Conservation (phyloP, 768 basidiomycete species). For the Suillus ampliporus region DNA sequence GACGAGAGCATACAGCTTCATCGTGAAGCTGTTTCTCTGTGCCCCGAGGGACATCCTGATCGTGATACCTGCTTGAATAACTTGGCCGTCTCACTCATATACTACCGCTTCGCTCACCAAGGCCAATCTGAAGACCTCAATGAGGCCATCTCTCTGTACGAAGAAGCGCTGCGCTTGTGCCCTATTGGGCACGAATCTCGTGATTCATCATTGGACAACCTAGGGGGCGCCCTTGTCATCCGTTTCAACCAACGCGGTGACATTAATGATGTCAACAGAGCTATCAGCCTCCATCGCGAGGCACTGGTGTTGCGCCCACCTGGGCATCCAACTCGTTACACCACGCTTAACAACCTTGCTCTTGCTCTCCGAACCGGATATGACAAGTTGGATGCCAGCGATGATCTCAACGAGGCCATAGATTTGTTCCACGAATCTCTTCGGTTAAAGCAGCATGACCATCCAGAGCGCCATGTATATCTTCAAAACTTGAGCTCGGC, state of each 20-base stretch:
- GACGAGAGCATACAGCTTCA: slow-evolving; percentile 13
- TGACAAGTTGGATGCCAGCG: slow-evolving; percentile 10
- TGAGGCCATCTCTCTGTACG: slow-evolving; percentile 5
- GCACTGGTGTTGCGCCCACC: slow-evolving; percentile 15
- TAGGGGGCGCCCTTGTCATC: slow-evolving; percentile 20
- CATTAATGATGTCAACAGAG: slow-evolving; percentile 21
- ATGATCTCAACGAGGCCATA: slow-evolving; percentile 27
- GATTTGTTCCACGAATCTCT: slow-evolving; percentile 17
- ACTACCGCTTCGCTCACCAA: slow-evolving; percentile 15
- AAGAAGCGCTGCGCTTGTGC: neutral
- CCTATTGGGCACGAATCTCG: neutral
- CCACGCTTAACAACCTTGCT: slow-evolving; percentile 21
- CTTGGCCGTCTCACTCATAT: slow-evolving; percentile 19
- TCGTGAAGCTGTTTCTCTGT: slow-evolving; percentile 14
- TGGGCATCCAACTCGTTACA: slow-evolving; percentile 10
- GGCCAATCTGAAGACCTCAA: neutral
- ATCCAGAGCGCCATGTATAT: slow-evolving; percentile 6
- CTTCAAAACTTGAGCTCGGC: slow-evolving; percentile 21
- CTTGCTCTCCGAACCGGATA: slow-evolving; percentile 15
- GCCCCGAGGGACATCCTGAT: slow-evolving; percentile 14
- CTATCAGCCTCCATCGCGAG: slow-evolving; percentile 4
- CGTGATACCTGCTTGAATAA: slow-evolving; percentile 7
- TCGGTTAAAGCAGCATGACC: slow-evolving; percentile 11
- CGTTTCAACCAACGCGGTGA: slow-evolving; percentile 22
- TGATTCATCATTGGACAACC: slow-evolving; percentile 20